Base-by-base conservation (phyloP, 352 stramenopile genomes). In the Phytophthora brassicae region DNA sequence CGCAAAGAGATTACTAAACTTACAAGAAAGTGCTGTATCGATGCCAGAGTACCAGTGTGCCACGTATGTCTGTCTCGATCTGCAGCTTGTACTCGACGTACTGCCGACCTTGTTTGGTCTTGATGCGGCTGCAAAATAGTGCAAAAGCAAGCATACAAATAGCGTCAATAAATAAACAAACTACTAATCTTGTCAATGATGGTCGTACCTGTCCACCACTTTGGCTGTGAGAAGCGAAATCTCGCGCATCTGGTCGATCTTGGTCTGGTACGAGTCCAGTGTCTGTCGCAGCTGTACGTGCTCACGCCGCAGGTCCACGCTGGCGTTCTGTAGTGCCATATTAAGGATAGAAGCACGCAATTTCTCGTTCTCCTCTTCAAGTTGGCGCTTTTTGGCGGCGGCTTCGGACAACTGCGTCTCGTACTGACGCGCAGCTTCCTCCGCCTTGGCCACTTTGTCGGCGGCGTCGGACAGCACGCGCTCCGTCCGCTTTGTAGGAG, bases 51-150 rank as follows among this genome's bases (percentile, higher is more conserved):
- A 93, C 81, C 17, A 95, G 73, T 44, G 86, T 95, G 66, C 86
- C 86, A 36, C 84, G 82, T 52, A 89, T 93, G 60, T 93, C 82
- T 66, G 86, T 95, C 69, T 93, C 86, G 57, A 95, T 93, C 64
- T 91, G 81, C 38, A 94, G 74, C 61, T 92, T 92, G 75, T 92
- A 94, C 77, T 94, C 85, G 46, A 95, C 86, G 60, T 92, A 93
- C 70, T 95, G 84, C 13, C 86, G 84, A 5, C 86, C 86, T 38
- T 95, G 82, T 52, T 91, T 90, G 55, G 81, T 92, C 52, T 92
- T 93, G 61, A 95, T 91, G 64, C 86, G 86, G 38, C 84, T 92
- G 47, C 4, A 38, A 3, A 6, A 49, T n/a, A n/a, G n/a, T n/a
- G n/a, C n/a, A 54, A 7, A 44, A 6, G n/a, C 31, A 51, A 61